Evolutionary conservation across 2,329 filamentous ascomycete genomes (phyloP).

Genomic region (Tolypocladium pustulatum): DNA sequence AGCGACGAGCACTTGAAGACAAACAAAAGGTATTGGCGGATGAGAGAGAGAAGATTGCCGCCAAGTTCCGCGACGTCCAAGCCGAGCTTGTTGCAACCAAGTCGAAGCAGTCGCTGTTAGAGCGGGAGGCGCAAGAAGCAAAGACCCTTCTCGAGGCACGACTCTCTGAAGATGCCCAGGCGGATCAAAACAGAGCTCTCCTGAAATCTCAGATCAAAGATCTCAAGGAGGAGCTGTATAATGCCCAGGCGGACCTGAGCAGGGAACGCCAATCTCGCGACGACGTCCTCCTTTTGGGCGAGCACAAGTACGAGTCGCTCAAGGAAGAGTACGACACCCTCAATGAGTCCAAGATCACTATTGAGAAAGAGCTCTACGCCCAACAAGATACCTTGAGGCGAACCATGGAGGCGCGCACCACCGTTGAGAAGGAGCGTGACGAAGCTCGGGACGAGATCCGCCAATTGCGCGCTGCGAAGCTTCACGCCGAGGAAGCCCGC

Average conservation of each 20-base stretch:
- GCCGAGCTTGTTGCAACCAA: conserved; percentile 81
- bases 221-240: conserved; percentile 75
- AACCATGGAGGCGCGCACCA: conserved; percentile 68
- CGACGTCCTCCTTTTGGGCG: conserved; percentile 80
- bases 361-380: conserved; percentile 94
- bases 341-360: conserved; percentile 91
- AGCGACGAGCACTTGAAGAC: conserved; percentile 67
- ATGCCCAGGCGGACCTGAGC: conserved; percentile 79
- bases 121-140: conserved; percentile 81
- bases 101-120: conserved; percentile 71
- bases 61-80: conserved; percentile 71
- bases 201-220: conserved; percentile 81
- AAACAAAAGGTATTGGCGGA: conserved; percentile 61
- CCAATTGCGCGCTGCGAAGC: conserved; percentile 70
- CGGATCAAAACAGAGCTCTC: conserved; percentile 68
- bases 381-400: conserved; percentile 87
- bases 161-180: conserved; percentile 80
- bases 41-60: conserved; percentile 71
- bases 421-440: conserved; percentile 79
- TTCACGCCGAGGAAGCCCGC: conserved; percentile 76
- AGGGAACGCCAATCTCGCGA: conserved; percentile 87
- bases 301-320: conserved; percentile 75
- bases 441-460: conserved; percentile 81
- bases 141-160: conserved; percentile 79
- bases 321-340: conserved; percentile 77